Conservation (phyloP, 805 yeast genomes). For the Dipodascopsis uninucleata region DNA sequence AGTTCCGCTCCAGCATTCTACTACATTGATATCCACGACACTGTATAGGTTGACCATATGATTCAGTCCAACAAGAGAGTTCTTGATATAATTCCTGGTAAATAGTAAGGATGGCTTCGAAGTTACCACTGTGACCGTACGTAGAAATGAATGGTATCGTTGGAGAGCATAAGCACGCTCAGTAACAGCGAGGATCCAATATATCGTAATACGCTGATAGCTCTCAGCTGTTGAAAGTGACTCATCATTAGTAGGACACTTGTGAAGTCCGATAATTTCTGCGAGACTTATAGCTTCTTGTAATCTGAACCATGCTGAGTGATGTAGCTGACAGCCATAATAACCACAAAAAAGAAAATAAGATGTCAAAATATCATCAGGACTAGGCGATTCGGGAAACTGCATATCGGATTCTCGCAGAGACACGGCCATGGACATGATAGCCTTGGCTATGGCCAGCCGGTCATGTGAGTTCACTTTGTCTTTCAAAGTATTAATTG, state of each 20-base stretch:
- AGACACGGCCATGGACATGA: slow-evolving; percentile 4
- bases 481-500: not conserved
- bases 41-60: slow-evolving; percentile 5
- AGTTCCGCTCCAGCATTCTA: slow-evolving; percentile 13
- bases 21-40: slow-evolving; percentile 1
- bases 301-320: slow-evolving; percentile 13
- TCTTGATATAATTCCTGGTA: too few species aligned
- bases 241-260: slow-evolving; percentile 1
- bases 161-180: too few species aligned
- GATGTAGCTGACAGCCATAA: not conserved
- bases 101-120: too few species aligned
- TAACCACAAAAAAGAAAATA: slow-evolving; percentile 8
- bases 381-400: slow-evolving; percentile 2
- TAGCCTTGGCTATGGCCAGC: slow-evolving; percentile 1
- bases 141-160: too few species aligned
- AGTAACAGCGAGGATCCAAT: slow-evolving; percentile 11
- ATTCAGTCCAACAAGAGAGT: too few species aligned
- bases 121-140: too few species aligned
- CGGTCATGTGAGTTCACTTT: slow-evolving; percentile 3
- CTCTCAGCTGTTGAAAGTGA: slow-evolving; percentile 3
- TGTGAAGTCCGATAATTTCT: slow-evolving; percentile 6
- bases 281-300: slow-evolving; percentile 15
- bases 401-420: slow-evolving; percentile 1
- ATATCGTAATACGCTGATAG: slow-evolving; percentile 3
- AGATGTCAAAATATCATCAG: slow-evolving; percentile 7